Evolutionary conservation across 352 stramenopile genomes (phyloP).

Genomic region (Phytophthora cactorum): DNA sequence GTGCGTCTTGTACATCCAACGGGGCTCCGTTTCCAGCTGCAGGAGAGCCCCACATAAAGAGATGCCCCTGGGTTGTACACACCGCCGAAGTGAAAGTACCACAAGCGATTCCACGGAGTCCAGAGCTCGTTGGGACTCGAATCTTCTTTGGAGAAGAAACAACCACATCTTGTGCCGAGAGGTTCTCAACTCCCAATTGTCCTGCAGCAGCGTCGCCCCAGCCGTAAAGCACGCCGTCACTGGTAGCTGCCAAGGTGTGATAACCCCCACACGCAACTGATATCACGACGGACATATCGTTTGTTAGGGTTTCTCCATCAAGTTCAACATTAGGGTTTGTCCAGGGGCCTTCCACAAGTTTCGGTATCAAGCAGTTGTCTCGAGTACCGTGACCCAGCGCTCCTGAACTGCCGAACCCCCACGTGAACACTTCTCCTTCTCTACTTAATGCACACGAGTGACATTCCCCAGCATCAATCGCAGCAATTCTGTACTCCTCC

Average conservation of each 20-base stretch:
- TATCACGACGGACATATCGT: conserved; percentile 17
- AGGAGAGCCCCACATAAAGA: conserved; percentile 80
- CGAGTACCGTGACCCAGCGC: conserved; percentile 68
- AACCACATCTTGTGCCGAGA: conserved; percentile 61
- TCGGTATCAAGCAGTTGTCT: conserved; percentile 64
- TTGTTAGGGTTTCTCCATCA: conserved; percentile 13
- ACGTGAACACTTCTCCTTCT: conserved; percentile 81
- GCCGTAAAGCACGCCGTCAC: conserved; percentile 62
- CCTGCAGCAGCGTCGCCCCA: conserved; percentile 82
- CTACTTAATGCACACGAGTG: conserved; percentile 75
- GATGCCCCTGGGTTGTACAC: conserved; percentile 52
- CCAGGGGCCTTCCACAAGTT: conserved; percentile 42
- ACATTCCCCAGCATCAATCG: conserved; percentile 79
- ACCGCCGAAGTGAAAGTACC: conserved; percentile 71
- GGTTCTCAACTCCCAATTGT: conserved; percentile 61
- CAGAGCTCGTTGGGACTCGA: conserved; percentile 20
- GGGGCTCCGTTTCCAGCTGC: conserved; percentile 70
- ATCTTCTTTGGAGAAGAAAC: conserved; percentile 61
- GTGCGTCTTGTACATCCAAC: conserved; percentile 60
- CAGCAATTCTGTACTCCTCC: conserved; percentile 43
- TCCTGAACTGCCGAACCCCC: conserved; percentile 85
- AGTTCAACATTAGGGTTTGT: conserved; percentile 8
- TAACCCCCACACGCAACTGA: conserved; percentile 77
- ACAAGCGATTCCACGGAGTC: conserved; percentile 57
- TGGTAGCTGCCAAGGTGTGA: conserved; percentile 69